Evolutionary conservation across 371 early-diverging fungal species (phyloP).

Genomic region (Mucor velutinosus): DNA sequence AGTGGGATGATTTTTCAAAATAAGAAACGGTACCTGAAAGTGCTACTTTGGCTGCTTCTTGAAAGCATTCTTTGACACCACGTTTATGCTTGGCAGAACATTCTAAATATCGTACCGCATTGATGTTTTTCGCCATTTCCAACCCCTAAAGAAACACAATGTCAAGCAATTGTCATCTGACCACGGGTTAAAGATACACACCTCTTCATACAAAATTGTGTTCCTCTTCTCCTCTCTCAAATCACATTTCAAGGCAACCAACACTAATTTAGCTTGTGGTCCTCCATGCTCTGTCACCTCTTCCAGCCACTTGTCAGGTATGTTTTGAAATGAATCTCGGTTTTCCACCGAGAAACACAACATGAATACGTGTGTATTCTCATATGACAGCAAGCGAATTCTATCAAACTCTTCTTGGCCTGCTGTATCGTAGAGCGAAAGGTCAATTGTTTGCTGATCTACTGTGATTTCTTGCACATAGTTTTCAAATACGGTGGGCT

Average conservation of each 20-base stretch:
- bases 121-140: constrained; percentile 46
- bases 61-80: constrained; percentile 56
- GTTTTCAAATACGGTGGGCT: constrained; percentile 87
- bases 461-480: constrained; percentile 82
- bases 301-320: constrained; percentile 54
- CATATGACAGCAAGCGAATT: constrained; percentile 53
- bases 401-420: constrained; percentile 73
- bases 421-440: constrained; percentile 94
- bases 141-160: constrained; percentile 32
- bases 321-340: constrained; percentile 59
- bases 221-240: constrained; percentile 45
- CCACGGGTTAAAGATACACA: not conserved
- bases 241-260: constrained; percentile 64
- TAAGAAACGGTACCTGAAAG: constrained; percentile 32
- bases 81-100: constrained; percentile 59
- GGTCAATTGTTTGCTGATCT: constrained; percentile 75
- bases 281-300: constrained; percentile 53
- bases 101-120: constrained; percentile 55
- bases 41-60: constrained; percentile 54
- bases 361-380: constrained; percentile 56
- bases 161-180: not conserved
- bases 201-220: constrained; percentile 53
- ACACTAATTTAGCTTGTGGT: constrained; percentile 45
- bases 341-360: constrained; percentile 63
- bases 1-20: not conserved